Evolutionary conservation across 331 rosid species (phyloP).

Genomic region (Phaseolus coccineus): DNA sequence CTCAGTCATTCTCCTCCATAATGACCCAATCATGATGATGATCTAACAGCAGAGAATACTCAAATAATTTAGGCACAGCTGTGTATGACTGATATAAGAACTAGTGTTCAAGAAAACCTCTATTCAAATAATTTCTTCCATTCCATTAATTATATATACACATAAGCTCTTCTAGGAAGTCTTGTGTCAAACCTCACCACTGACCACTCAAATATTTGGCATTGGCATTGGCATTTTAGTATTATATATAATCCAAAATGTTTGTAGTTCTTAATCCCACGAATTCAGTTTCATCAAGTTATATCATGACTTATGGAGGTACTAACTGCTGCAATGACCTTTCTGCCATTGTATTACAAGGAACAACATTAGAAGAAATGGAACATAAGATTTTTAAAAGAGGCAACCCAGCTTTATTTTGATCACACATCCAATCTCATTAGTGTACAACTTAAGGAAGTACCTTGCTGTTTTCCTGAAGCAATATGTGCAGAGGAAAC

Average conservation of each 20-base stretch:
- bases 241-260: conserved; percentile 11
- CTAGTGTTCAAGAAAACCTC: conserved; percentile 2
- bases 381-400: conserved; percentile 57
- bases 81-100: conserved; percentile 24
- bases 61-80: conserved; percentile 26
- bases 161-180: conserved; percentile 3
- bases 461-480: conserved; percentile 57
- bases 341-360: conserved; percentile 50
- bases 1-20: conserved; percentile 8
- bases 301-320: conserved; percentile 32
- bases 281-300: conserved; percentile 9
- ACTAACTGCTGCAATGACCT: conserved; percentile 50
- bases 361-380: conserved; percentile 48
- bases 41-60: conserved; percentile 13
- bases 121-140: conserved; percentile 6
- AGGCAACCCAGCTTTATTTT: conserved; percentile 51
- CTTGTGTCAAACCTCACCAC: conserved; percentile 22
- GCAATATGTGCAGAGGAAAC: conserved; percentile 61
- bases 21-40: conserved; percentile 15
- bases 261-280: conserved; percentile 17
- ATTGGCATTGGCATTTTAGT: conserved; percentile 16
- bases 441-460: conserved; percentile 45
- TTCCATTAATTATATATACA: conserved; percentile 24
- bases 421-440: conserved; percentile 53
- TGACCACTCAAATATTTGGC: conserved; percentile 15